Percentiles rank a stretch among this genome's conserved stretches.
Evolutionary conservation across 306 rosid species (phyloP).

Genomic region (Sicyos baderoa): DNA sequence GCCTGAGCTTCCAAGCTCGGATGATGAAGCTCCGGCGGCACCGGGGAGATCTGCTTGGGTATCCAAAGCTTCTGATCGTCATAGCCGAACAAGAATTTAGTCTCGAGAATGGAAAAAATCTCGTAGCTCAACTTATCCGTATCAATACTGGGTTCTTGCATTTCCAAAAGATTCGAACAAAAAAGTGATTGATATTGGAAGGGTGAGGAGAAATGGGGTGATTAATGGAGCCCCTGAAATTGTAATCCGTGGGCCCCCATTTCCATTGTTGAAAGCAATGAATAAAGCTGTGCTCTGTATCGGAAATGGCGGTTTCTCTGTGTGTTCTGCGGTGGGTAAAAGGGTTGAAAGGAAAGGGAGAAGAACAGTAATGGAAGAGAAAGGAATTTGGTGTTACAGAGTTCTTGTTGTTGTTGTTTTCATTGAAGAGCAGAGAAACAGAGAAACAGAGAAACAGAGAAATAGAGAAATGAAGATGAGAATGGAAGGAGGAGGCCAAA

Average conservation of each 20-base stretch:
- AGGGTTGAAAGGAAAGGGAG: no score
- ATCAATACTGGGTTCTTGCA: constrained; percentile 93
- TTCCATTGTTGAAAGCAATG: neutral
- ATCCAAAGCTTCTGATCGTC: constrained; percentile 93
- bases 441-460: no score
- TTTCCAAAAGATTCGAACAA: constrained; percentile 49
- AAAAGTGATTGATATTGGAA: no score
- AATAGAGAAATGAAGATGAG: no score
- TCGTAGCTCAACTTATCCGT: constrained; percentile 96
- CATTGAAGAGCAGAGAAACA: no score
- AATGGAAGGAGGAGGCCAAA: no score
- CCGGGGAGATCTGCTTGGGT: constrained; percentile 56
- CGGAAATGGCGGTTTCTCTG: neutral
- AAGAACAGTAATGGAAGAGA: neutral
- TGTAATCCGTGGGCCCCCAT: constrained; percentile 4
- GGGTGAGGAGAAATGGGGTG: neutral
- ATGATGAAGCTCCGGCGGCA: constrained; percentile 29
- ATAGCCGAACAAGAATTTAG: constrained; percentile 84
- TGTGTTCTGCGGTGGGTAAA: no score
- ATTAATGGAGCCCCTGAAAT: constrained; percentile 5
- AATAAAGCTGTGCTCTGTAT: neutral
- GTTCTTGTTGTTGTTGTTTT: no score
- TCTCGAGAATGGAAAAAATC: constrained; percentile 93
- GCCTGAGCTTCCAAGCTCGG: constrained; percentile 13
- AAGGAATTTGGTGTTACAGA: no score